These are phyloP conservation scores for Penicillium mononematosum DNA, from an alignment of 495 filamentous ascomycete species.

Conservation along the genomic window DNA sequence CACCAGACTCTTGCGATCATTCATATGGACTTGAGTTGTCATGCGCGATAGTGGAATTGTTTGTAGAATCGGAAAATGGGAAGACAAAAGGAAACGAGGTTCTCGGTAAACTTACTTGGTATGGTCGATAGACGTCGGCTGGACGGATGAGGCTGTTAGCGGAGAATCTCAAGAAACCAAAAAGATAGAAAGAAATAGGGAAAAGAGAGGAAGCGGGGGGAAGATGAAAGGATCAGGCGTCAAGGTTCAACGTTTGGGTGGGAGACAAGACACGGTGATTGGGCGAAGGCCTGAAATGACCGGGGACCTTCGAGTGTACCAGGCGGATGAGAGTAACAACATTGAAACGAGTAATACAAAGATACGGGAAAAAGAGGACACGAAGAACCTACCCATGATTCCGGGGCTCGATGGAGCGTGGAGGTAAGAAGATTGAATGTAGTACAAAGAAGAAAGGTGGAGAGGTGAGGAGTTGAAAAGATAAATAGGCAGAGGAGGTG, in stretches of 20 bases:
- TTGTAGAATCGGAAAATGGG: slow-evolving; percentile 7
- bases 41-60: background rate
- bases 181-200: slow-evolving; percentile 17
- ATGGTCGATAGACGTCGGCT: slow-evolving; percentile 58
- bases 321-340: slow-evolving; percentile 21
- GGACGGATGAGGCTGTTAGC: slow-evolving; percentile 18
- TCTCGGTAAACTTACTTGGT: slow-evolving; percentile 46
- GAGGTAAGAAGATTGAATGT: slow-evolving; percentile 7
- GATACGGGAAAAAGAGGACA: slow-evolving; percentile 16
- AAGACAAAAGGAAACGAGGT: slow-evolving; percentile 4
- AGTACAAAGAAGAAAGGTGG: slow-evolving; percentile 14
- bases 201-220: slow-evolving; percentile 28
- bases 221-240: slow-evolving; percentile 29
- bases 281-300: slow-evolving; percentile 22
- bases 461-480: slow-evolving; percentile 15
- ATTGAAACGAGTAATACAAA: slow-evolving; percentile 25
- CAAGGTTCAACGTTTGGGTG: slow-evolving; percentile 24
- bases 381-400: slow-evolving; percentile 35
- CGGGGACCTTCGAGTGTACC: slow-evolving; percentile 27
- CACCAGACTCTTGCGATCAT: slow-evolving; percentile 25
- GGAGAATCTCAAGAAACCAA: slow-evolving; percentile 28
- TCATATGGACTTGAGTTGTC: background rate
- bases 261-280: slow-evolving; percentile 21
- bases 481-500: background rate
- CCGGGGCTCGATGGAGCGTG: slow-evolving; percentile 9